Evolutionary conservation across 768 basidiomycete species (phyloP).

Genomic region (Lactarius tabidus): DNA sequence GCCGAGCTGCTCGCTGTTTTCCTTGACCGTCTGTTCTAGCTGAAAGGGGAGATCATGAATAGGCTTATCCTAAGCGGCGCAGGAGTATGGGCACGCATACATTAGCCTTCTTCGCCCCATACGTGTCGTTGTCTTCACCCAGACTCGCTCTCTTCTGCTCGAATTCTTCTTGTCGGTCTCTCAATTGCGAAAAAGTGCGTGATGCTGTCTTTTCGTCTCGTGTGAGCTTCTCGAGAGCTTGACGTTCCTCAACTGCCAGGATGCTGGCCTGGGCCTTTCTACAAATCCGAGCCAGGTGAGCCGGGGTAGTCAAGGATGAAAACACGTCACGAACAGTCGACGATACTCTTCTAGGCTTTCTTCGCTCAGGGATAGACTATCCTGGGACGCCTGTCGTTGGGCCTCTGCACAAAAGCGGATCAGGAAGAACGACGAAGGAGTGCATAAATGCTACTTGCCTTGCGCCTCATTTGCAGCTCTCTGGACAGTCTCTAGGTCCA

Average conservation of each 20-base stretch:
- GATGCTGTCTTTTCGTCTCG: constrained; percentile 77
- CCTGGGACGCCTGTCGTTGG: constrained; percentile 64
- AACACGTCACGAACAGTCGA: constrained; percentile 46
- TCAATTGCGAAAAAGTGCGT: constrained; percentile 59
- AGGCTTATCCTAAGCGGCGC: not conserved
- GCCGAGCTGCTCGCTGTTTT: constrained; percentile 57
- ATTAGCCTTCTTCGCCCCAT: constrained; percentile 53
- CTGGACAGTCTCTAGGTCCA: constrained; percentile 63
- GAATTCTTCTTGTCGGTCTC: constrained; percentile 65
- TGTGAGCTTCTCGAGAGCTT: constrained; percentile 71
- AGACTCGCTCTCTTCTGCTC: constrained; percentile 55
- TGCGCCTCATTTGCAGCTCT: constrained; percentile 73
- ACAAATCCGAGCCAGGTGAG: constrained; percentile 3
- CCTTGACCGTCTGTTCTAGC: constrained; percentile 58
- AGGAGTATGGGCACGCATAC: constrained; percentile 36
- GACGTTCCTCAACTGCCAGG: constrained; percentile 82
- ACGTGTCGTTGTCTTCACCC: constrained; percentile 46
- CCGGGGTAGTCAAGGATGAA: constrained; percentile 12
- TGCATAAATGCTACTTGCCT: constrained; percentile 43
- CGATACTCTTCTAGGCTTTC: constrained; percentile 87
- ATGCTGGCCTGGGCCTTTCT: constrained; percentile 80
- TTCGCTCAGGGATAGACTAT: constrained; percentile 74
- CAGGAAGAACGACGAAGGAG: not conserved
- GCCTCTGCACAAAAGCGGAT: constrained; percentile 48
- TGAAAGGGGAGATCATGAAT: constrained; percentile 27